Evolutionary conservation across 192 early-diverging fungal species (phyloP), one percentile per base, ranked within the genome.

Genomic region (Backusella australiensis): DNA sequence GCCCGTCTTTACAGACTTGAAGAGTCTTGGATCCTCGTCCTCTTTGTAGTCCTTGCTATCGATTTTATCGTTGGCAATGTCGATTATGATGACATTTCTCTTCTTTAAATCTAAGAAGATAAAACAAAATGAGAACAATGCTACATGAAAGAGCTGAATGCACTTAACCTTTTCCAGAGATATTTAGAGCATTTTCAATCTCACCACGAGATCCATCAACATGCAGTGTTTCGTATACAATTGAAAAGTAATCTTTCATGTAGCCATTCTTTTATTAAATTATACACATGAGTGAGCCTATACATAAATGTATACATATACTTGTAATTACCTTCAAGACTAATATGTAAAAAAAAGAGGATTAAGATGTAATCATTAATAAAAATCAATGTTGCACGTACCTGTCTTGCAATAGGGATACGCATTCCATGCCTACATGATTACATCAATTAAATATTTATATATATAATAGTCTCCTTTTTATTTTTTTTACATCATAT

Each of bases 181-280:
- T 78, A 36, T 81, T 84, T 15, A 81, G 39, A n/a, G 83, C 93
- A 75, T 93, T 94, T 52, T 90, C 89, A 29, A 90, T 81, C 36
- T 91, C 85, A 32, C 90, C 93, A 73, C 92, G 90, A 79, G 91
- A 91, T 8, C 80, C 78, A 59, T 89, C 84, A 52, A 93, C 84
- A 59, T 94, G 92, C 77, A 93, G 83, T 0, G 92, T 90, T 76
- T 94, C 93, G 21, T 90, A 91, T 9, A 92, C 85, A 75, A 94
- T 86, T 42, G 89, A 89, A 82, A 94, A 93, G 46, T 82, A 85
- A 0, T 90, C 86, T 68, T 90, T 88, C 90, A 94, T 92, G 67
- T 86, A 93, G 32, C 90, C 90, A 75, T 90, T 92, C 71, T 88
- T 67, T 32, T 67, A 53, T n/a, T 4, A 19, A 19, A 53, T 21